Evolutionary conservation across 306 rosid species (phyloP), one percentile per base, ranked within the genome.

Genomic region (Leucaena leucocephala): DNA sequence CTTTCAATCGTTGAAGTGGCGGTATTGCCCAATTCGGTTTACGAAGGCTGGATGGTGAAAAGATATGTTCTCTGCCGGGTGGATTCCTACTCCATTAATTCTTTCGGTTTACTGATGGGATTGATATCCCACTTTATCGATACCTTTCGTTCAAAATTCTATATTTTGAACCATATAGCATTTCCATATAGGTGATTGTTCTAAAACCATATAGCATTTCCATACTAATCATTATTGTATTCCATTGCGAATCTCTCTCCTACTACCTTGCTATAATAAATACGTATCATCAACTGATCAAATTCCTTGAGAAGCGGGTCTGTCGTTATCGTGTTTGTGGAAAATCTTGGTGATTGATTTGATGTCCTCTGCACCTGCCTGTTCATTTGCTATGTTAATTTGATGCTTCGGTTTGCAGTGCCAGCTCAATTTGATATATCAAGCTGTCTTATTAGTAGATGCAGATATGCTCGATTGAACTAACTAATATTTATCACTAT

Each of bases 321-420:
- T 76, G 71, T 13, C 76, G 44, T 71, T 82, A 46, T 65, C 52
- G 40, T 46, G 69, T 83, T 55, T 78, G 79, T 78, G 77, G 86
- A 85, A 70, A 83, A 61, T 83, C 64, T 73, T 79, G 80, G 80
- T 77, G 76, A 81, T 50, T 65, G 72, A 67, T 11, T 45, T 75
- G 59, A 11, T 58, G 42, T 15, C 50, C 68, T 78, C 71, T 58
- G 17, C 42, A 46, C 77, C 63, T 50, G 17, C 52, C 68, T 63
- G 64, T 71, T 43, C 49, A 58, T 33, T 14, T 61, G 68, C 61
- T 8, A 68, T 72, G 66, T 59, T 49, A 63, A 36, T 50, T 50
- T 19, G 63, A 61, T 74, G 13, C 55, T 79, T 73, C 44, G 52
- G 74, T 57, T 63, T 76, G 65, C 22, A 19, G 78, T 62, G 46